A percentile compares a stretch with the other conserved stretches of the same genome.
These are phyloP conservation scores for Juncus effusus DNA, from an alignment of 176 grass and related monocot genomes.

Conservation along the genomic window DNA sequence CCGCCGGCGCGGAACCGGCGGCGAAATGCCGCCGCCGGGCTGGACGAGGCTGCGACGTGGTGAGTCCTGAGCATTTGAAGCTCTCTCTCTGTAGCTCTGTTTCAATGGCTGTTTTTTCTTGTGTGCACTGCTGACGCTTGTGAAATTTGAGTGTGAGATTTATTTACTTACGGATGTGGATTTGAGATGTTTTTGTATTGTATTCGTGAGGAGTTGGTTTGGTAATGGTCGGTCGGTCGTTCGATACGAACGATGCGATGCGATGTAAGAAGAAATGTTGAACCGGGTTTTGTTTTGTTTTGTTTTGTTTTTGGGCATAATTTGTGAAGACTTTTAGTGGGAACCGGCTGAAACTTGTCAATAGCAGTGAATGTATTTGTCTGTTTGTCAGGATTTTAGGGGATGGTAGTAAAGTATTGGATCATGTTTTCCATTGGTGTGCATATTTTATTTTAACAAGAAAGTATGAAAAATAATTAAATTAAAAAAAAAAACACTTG, in stretches of 20 bases:
- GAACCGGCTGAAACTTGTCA: neutral
- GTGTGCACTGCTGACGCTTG: neutral
- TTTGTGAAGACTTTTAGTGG: neutral
- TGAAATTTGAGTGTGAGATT: too few species aligned
- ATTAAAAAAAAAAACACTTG: too few species aligned
- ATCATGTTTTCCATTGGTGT: too few species aligned
- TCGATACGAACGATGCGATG: constrained; percentile 19
- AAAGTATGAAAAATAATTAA: too few species aligned
- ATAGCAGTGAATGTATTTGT: neutral
- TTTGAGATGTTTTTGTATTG: constrained; percentile 12
- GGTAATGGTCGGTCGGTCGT: constrained; percentile 1
- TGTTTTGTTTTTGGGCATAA: neutral
- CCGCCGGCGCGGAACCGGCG: constrained; percentile 1
- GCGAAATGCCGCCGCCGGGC: constrained; percentile 14
- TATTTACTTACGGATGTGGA: constrained; percentile 5
- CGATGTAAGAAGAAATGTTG: neutral
- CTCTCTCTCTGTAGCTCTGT: too few species aligned
- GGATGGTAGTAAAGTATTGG: too few species aligned
- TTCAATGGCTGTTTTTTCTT: neutral
- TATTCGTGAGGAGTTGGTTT: neutral
- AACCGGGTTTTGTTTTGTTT: constrained; percentile 10
- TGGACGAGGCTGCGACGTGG: constrained; percentile 36
- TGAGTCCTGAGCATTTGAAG: constrained; percentile 44
- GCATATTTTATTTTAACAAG: too few species aligned
- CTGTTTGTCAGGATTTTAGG: too few species aligned